Conservation (phyloP, 768 basidiomycete genomes). For the Tremella yokohamensis region DNA sequence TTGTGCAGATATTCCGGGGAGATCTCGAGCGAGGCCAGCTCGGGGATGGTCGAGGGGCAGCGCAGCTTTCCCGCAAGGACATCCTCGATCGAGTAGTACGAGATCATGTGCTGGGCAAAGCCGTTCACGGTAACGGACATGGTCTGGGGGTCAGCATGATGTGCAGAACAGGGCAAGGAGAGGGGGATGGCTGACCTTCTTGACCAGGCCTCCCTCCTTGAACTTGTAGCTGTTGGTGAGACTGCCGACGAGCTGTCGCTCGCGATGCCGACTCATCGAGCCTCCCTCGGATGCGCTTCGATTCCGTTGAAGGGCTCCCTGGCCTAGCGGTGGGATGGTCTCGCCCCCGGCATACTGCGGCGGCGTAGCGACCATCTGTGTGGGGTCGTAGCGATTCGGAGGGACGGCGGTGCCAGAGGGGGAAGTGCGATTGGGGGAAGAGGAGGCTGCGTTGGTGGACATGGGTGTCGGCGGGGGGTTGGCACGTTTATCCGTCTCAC, state of each 20-base stretch:
- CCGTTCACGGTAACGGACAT: slow-evolving; percentile 83
- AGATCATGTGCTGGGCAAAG: slow-evolving; percentile 85
- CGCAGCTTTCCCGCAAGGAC: slow-evolving; percentile 83
- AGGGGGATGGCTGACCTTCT: slow-evolving; percentile 69
- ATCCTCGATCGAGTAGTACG: slow-evolving; percentile 90
- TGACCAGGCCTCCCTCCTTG: slow-evolving; percentile 89
- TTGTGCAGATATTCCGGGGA: slow-evolving; percentile 82
- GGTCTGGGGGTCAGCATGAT: slow-evolving; percentile 58
- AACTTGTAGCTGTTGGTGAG: slow-evolving; percentile 91
- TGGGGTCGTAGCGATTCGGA: slow-evolving; percentile 11
- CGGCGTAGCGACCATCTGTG: slow-evolving; percentile 6
- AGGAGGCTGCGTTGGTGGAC: slow-evolving; percentile 13
- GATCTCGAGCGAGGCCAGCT: slow-evolving; percentile 80
- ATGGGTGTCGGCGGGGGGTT: slow-evolving; percentile 20
- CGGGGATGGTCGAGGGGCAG: slow-evolving; percentile 79
- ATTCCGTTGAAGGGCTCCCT: slow-evolving; percentile 29
- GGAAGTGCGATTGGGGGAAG: slow-evolving; percentile 10
- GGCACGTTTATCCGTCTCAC: slow-evolving; percentile 73
- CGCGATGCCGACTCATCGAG: slow-evolving; percentile 66
- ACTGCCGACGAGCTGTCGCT: slow-evolving; percentile 80
- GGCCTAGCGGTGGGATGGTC: slow-evolving; percentile 18
- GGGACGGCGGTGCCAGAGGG: slow-evolving; percentile 16
- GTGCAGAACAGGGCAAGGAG: not conserved
- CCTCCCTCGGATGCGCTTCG: slow-evolving; percentile 40
- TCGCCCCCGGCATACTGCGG: slow-evolving; percentile 11